Conservation (phyloP, 768 basidiomycete species). For the Tulasnella sp. region DNA sequence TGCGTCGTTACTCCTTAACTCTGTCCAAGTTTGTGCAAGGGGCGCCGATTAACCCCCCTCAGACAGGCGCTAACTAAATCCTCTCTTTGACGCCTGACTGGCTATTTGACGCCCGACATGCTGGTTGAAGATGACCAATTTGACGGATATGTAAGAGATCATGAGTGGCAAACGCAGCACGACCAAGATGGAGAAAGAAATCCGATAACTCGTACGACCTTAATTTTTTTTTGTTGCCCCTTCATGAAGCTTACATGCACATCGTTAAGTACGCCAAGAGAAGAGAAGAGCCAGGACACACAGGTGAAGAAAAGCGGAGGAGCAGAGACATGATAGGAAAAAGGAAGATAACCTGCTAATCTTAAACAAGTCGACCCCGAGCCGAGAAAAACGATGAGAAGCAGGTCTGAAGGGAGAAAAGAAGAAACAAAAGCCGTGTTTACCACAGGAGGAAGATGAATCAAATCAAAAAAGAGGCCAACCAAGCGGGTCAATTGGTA, state of each 20-base stretch:
- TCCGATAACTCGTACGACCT: slow-evolving; percentile 8
- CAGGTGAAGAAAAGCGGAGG: not conserved
- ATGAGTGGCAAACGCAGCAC: not conserved
- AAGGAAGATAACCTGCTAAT: slow-evolving; percentile 9
- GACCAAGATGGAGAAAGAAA: not conserved
- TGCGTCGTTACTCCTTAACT: not conserved
- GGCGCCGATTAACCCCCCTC: not conserved
- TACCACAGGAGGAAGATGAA: not conserved
- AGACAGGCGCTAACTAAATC: not conserved
- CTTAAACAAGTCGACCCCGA: slow-evolving; percentile 5
- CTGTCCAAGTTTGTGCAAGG: not conserved
- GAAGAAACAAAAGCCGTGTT: not conserved
- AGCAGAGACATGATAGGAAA: not conserved
- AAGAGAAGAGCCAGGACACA: not conserved
- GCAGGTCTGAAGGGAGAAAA: not conserved
- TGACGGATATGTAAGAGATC: not conserved
- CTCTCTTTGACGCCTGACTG: not conserved
- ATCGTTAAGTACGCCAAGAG: slow-evolving; percentile 6
- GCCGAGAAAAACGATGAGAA: slow-evolving; percentile 3
- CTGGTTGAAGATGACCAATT: not conserved
- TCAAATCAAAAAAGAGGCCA: not conserved
- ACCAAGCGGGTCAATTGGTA: not conserved
- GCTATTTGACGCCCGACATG: not conserved
- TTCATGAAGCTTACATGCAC: slow-evolving; percentile 3
- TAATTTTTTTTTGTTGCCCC: not conserved